Evolutionary conservation across 1,139 yeast species (phyloP), one percentile per base, ranked within the genome.

Genomic region (Pichiaceae sp.): DNA sequence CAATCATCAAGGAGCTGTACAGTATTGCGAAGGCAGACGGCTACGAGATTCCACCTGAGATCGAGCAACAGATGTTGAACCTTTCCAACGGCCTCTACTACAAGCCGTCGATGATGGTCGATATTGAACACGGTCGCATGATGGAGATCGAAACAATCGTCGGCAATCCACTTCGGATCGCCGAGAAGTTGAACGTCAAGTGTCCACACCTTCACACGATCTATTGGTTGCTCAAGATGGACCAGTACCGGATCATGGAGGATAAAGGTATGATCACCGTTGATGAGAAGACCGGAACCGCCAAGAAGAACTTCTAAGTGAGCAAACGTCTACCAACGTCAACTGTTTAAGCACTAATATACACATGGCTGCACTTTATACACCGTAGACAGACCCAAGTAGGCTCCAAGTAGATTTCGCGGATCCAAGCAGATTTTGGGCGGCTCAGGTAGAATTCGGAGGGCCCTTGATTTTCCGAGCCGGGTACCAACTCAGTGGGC

Each of bases 41-140:
- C 0, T 61, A 63, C 31, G 53, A 45, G 0, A 47, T 71, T 32
- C 63, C 63, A 16, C 50, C 49, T 4, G 52, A 44, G 1, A 44
- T 50, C 14, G 53, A 57, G 31, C 63, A 68, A 7, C 18, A 46
- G 37, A 64, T 64, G 49, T 39, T 66, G 35, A 70, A 66, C 38
- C 67, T 71, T 19, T 50, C 61, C 12, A 76, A 72, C 47, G 75
- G 76, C 0, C 47, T 66, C 12, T 69, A 70, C 48, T 75, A 74
- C 53, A 57, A 64, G 19, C 82, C 82, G 0, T 75, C 81, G 11
- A 76, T 76, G 82, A 66, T 73, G 42, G 69, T 75, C 7, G 83
- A 76, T 52, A 57, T 60, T 24, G 63, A 72, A 38, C 66, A 71
- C 43, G 62, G 64, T 16, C 73, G 74, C 43, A 58, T 71, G 45